Evolutionary conservation across 768 basidiomycete species (phyloP), one percentile per base, ranked within the genome.

Genomic region (Boletus fagicola): DNA sequence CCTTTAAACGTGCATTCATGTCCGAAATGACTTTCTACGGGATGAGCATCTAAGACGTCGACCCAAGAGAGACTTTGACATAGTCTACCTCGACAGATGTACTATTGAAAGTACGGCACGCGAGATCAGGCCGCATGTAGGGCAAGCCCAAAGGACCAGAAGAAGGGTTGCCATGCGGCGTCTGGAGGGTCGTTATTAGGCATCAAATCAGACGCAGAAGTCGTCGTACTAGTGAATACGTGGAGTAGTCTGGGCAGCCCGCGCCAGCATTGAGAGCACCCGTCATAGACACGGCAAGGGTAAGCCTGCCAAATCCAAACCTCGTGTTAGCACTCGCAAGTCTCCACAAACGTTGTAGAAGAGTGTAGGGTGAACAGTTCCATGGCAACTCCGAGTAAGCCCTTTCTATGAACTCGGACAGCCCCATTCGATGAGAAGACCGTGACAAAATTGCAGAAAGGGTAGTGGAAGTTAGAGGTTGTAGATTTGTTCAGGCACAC

Each of bases 41-140:
- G 28, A 40, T 30, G 38, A 13, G 2, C 16, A 33, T 42, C 40
- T 56, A 26, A 39, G 54, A 16, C 26, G 36, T 49, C 5, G 28
- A 44, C 20, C 40, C 16, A 20, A 59, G 35, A 42, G 36, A 52
- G 50, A 26, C 30, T 13, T 31, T 35, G 44, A 35, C 24, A 44
- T 18, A n/a, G 40, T 62, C 35, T 66, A 87, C 89, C 77, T 91
- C 88, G 30, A 91, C 90, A 20, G 84, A 80, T 26, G 83, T 78
- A 64, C 87, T 89, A 56, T 84, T 87, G 73, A 90, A 92, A 0
- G 90, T 90, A 46, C 90, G 79, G 64, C 90, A 91, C 22, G 75
- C 80, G 33, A 81, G 82, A 43, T 76, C 75, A 33, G 88, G 89
- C 30, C 89, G 76, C 88, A 91, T 91, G 68, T 75, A 87, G 15